Percentiles rank a stretch among this genome's conserved stretches.
These are phyloP conservation scores for Claviceps africana DNA, from an alignment of 2,329 filamentous ascomycete species.

Conservation along the genomic window DNA sequence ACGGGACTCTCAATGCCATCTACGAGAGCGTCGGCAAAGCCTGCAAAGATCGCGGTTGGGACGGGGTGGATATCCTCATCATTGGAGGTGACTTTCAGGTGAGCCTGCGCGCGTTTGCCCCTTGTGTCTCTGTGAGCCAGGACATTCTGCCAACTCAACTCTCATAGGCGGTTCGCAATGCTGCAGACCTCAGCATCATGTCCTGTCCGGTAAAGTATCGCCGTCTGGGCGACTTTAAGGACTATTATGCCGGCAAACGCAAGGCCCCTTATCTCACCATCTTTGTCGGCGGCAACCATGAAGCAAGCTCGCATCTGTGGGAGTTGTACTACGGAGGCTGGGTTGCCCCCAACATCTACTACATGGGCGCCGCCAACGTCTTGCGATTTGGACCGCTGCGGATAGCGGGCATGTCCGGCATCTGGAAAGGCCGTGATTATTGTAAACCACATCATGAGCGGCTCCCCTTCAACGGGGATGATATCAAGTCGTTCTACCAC, in stretches of 20 bases:
- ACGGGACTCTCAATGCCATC: conserved; percentile 83
- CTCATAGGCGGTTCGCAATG: conserved; percentile 69
- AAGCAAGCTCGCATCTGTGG: conserved; percentile 78
- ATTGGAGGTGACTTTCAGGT: conserved; percentile 95
- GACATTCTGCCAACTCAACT: background rate
- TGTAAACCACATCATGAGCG: conserved; percentile 71
- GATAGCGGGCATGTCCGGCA: conserved; percentile 82
- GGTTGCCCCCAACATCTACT: conserved; percentile 96
- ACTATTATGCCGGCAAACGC: conserved; percentile 73
- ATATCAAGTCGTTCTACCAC: conserved; percentile 76
- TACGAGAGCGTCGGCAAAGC: conserved; percentile 64
- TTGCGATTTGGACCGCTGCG: conserved; percentile 70
- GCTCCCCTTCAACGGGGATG: conserved; percentile 65
- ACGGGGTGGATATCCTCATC: conserved; percentile 74
- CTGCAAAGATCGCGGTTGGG: conserved; percentile 60
- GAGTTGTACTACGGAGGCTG: conserved; percentile 95
- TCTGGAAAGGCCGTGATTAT: conserved; percentile 89
- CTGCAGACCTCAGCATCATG: conserved; percentile 75
- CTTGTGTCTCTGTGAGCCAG: background rate
- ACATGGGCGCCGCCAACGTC: conserved; percentile 85
- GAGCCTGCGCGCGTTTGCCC: conserved; percentile 8
- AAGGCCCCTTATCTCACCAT: conserved; percentile 78
- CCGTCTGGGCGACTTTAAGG: conserved; percentile 77
- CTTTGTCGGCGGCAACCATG: conserved; percentile 90
- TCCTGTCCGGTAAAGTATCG: conserved; percentile 82